Conservation (phyloP, 1,284 basidiomycete genomes). For the Melampsora occidentalis region DNA sequence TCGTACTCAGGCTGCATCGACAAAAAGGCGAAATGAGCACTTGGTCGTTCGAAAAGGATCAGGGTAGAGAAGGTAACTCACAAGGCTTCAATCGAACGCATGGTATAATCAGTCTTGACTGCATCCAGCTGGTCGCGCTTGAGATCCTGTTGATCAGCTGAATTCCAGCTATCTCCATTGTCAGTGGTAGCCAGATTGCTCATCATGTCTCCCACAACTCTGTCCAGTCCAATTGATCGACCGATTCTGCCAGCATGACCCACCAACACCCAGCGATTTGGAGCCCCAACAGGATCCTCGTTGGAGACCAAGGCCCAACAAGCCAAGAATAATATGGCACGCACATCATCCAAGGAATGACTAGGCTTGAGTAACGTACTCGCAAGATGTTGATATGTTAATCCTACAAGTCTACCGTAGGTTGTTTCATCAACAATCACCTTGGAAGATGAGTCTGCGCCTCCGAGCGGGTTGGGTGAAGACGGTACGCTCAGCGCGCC, state of each 20-base stretch:
- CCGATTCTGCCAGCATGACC: conserved; percentile 40
- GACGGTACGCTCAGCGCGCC: conserved; percentile 3
- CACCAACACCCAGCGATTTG: conserved; percentile 42
- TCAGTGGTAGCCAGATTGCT: neutral
- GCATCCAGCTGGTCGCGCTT: conserved; percentile 32
- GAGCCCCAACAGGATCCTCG: conserved; percentile 30
- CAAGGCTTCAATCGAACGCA: conserved; percentile 31
- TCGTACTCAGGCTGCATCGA: conserved; percentile 23
- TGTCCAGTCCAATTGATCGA: conserved; percentile 31
- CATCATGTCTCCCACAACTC: conserved; percentile 5
- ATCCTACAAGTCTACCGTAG: conserved; percentile 22
- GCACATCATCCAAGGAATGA: conserved; percentile 32
- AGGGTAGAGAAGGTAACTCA: neutral
- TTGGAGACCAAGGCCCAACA: conserved; percentile 39
- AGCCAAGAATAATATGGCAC: conserved; percentile 33
- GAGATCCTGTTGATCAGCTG: conserved; percentile 14
- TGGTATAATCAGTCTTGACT: conserved; percentile 24
- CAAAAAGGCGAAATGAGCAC: neutral
- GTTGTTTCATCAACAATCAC: conserved; percentile 33
- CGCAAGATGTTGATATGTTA: conserved; percentile 34
- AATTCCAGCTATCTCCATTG: conserved; percentile 8
- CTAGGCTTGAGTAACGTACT: conserved; percentile 21
- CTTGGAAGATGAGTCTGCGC: neutral
- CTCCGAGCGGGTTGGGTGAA: neutral
- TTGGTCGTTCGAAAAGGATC: neutral